A percentile compares a stretch with the other conserved stretches of the same genome.
Conservation (phyloP, 2,329 filamentous ascomycete species). For the Aspergillus sp. region DNA sequence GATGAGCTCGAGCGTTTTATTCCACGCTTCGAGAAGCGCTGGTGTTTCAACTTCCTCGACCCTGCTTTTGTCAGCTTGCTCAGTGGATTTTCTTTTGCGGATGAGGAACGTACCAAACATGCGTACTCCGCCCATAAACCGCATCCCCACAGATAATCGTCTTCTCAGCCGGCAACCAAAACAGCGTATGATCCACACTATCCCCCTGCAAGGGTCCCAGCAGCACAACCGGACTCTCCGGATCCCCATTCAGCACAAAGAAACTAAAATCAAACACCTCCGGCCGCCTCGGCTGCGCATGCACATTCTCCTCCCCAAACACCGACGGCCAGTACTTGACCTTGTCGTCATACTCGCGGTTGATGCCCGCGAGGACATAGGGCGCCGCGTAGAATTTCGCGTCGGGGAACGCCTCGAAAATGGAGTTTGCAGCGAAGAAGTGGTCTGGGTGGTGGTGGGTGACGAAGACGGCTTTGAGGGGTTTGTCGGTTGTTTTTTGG, state of each 20-base stretch:
- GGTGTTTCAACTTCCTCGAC: conserved; percentile 38
- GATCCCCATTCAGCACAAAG: conserved; percentile 33
- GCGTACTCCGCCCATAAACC: conserved; percentile 37
- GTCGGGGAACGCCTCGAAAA: conserved; percentile 33
- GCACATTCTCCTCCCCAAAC: conserved; percentile 35
- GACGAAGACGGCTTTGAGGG: conserved; percentile 37
- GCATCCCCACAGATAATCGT: conserved; percentile 35
- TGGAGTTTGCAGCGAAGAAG: conserved; percentile 37
- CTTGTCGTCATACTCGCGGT: conserved; percentile 41
- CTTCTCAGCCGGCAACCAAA: conserved; percentile 35
- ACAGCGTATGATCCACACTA: conserved; percentile 35
- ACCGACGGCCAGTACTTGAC: conserved; percentile 36
- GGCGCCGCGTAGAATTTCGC: conserved; percentile 30
- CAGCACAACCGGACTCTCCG: conserved; percentile 30
- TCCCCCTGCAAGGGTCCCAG: conserved; percentile 40
- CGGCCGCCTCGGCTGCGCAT: conserved; percentile 31
- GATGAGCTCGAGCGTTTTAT: conserved; percentile 32
- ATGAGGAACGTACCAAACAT: conserved; percentile 31
- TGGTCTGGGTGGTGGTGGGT: conserved; percentile 44
- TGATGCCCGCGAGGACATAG: conserved; percentile 37
- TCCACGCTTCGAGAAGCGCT: conserved; percentile 32
- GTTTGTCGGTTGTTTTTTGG: conserved; percentile 26
- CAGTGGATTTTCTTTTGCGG: not conserved
- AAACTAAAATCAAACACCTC: conserved; percentile 33
- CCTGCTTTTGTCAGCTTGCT: conserved; percentile 20